Evolutionary conservation across 2,329 filamentous ascomycete genomes (phyloP), one percentile per base, ranked within the genome.

Genomic region (Laburnicola sp.): DNA sequence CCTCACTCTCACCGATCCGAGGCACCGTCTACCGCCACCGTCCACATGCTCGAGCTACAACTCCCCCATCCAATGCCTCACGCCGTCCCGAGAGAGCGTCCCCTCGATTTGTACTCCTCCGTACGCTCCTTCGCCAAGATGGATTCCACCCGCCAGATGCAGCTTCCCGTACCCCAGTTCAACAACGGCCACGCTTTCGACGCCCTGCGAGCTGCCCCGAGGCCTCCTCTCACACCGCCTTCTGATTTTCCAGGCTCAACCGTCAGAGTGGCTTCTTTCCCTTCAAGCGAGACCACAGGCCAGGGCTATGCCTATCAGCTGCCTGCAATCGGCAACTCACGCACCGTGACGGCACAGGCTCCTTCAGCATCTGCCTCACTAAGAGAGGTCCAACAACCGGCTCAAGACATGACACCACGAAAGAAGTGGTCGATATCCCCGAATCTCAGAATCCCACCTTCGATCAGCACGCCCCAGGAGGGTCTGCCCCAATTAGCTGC

Each of bases 11-110:
- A 21, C 38, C 40, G 37, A 25, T 36, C 45, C 49, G 39, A 39
- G 16, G 37, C 37, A 16, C 49, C 44, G 22, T 34, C 36, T 45
- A 39, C 28, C 36, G 41, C 38, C 48, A 47, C 54, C 69, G 62
- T 57, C 64, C 64, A 58, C 57, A 74, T 74, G 71, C 69, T 73
- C 61, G 69, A 73, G 65, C 65, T 74, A 71, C 70, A 74, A 59
- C 68, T 72, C 30, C 70, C 70, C 27, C 63, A 64, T 37, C 68
- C 71, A 65, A 74, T 73, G 71, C 70, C 70, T 65, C 69, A 73
- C 69, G 69, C 69, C 57, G 55, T 73, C 47, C 62, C 67, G 32
- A 62, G 67, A 60, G 68, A 70, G 56, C 64, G 58, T 59, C 54
- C 69, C 50, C 62, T 68, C 61, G 64, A 69, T 62, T 62, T 67